Evolutionary conservation across 495 filamentous ascomycete genomes (phyloP).

Genomic region (Xylaria flabelliformis): DNA sequence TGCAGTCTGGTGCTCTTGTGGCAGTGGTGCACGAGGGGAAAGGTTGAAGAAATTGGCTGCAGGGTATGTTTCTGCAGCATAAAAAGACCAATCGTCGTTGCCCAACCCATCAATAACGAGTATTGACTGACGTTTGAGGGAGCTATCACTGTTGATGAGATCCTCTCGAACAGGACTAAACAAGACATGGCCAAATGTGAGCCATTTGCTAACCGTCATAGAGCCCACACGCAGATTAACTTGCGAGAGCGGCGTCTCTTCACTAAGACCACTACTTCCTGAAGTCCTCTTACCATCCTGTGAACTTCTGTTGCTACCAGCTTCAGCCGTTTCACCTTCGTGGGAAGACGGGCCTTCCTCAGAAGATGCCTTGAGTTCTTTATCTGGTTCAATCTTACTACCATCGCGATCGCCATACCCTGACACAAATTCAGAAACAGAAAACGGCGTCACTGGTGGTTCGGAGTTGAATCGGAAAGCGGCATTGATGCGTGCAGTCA

Average conservation of each 20-base stretch:
- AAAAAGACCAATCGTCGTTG: constrained; percentile 95
- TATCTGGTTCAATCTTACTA: constrained; percentile 39
- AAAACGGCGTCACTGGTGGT: constrained; percentile 55
- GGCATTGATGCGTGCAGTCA: constrained; percentile 54
- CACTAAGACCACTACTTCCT: constrained; percentile 51
- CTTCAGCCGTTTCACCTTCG: constrained; percentile 15
- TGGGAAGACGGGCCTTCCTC: constrained; percentile 49
- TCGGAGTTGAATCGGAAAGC: constrained; percentile 45
- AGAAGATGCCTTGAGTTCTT: constrained; percentile 35
- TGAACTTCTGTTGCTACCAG: constrained; percentile 12
- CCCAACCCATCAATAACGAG: constrained; percentile 89
- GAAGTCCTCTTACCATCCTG: constrained; percentile 48
- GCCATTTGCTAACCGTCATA: constrained; percentile 74
- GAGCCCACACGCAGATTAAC: constrained; percentile 83
- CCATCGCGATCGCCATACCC: constrained; percentile 56
- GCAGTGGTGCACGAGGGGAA: constrained; percentile 58
- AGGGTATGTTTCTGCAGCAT: constrained; percentile 90
- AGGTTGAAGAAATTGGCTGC: constrained; percentile 86
- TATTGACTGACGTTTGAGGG: constrained; percentile 66
- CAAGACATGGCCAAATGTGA: constrained; percentile 92
- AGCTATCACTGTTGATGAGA: constrained; percentile 57
- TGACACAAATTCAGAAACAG: constrained; percentile 60
- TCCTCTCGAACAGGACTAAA: constrained; percentile 91
- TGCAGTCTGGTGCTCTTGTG: constrained; percentile 42
- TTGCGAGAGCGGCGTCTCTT: constrained; percentile 67